Conservation (phyloP, 768 basidiomycete species). For the Panaeolus cyanescens region DNA sequence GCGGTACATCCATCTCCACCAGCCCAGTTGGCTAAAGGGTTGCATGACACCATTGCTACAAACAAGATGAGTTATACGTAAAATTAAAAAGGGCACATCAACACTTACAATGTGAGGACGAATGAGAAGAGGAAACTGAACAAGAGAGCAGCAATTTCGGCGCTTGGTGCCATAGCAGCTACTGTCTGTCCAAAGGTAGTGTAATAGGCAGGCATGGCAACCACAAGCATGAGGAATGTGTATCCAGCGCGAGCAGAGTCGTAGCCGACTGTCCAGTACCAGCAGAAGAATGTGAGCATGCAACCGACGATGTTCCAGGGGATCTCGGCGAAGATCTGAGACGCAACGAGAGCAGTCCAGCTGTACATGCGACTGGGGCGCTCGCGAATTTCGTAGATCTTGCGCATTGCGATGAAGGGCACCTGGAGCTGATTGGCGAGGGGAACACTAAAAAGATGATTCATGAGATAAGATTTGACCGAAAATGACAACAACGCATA, state of each 20-base stretch:
- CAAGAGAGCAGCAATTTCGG: constrained; percentile 58
- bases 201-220: constrained; percentile 62
- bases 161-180: constrained; percentile 59
- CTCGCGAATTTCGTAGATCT: constrained; percentile 67
- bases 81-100: neutral
- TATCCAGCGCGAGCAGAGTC: constrained; percentile 52
- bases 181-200: constrained; percentile 61
- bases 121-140: constrained; percentile 64
- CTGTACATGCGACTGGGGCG: constrained; percentile 63
- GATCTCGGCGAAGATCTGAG: constrained; percentile 55
- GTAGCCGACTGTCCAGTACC: constrained; percentile 72
- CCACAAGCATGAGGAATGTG: constrained; percentile 51
- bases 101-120: constrained; percentile 57
- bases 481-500: constrained; percentile 5
- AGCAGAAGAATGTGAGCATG: constrained; percentile 59
- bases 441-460: constrained; percentile 35
- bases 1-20: constrained; percentile 59
- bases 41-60: constrained; percentile 65
- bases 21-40: constrained; percentile 59
- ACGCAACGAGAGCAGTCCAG: constrained; percentile 58
- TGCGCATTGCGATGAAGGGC: constrained; percentile 54
- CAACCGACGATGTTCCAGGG: constrained; percentile 65
- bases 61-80: neutral
- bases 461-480: neutral
- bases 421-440: constrained; percentile 64